Evolutionary conservation across 768 basidiomycete species (phyloP), one percentile per base, ranked within the genome.

Genomic region (Auriscalpium microsporum): DNA sequence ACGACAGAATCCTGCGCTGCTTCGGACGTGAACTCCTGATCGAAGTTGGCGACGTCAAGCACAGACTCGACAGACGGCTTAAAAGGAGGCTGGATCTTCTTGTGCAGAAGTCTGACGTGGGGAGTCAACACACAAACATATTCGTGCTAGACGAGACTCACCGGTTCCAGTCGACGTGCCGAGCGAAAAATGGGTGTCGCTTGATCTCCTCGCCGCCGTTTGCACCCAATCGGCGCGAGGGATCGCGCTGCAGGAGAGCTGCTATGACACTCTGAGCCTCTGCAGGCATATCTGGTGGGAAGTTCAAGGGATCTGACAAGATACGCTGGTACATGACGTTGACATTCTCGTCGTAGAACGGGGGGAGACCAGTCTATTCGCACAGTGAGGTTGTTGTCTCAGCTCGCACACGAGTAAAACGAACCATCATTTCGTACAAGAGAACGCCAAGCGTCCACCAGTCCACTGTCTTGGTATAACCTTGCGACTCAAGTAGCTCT

Each of bases 381-480:
- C 45, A 56, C 35, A 57, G 28, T 35, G 37, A 17, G 55, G 34
- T 14, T 34, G 28, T 17, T 70, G 45, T 14, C 50, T 50, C 42
- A 17, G 6, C 10, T 8, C 13, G 37, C 36, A 13, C n/a, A 53
- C 53, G 10, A 7, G 8, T 42, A 33, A 40, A 33, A 64, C 74
- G 21, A 53, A 85, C 88, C 89, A 91, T 90, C 89, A 97, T 95
- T 73, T 99, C 95, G 65, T 92, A 98, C 45, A 98, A 78, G 52
- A 99, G 78, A 17, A 98, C 94, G 37, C 95, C 96, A 4, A 97
- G 77, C 1, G 95, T 98, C 95, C 91, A 94, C 95, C 95, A 99
- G 65, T 99, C 95, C 14, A 99, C 96, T 0, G 95, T 96, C 66
- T 94, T 94, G 4, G 93, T 95, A 72, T 99, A 97, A 1, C 96